Evolutionary conservation across 2,329 filamentous ascomycete genomes (phyloP).

Genomic region (Grosmannia serpens): DNA sequence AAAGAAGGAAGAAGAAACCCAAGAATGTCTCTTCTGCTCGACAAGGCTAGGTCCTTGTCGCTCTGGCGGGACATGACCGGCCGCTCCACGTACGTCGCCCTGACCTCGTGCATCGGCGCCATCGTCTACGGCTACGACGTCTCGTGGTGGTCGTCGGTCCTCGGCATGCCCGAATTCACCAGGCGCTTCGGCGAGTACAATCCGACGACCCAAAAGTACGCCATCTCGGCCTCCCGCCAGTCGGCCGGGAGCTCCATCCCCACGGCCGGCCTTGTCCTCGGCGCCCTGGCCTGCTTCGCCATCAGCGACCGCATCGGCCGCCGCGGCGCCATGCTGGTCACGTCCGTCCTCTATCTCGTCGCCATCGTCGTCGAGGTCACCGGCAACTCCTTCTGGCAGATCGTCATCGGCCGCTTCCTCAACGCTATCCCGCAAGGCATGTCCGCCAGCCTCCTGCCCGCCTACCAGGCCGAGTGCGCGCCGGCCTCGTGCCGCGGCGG

Average conservation of each 20-base stretch:
- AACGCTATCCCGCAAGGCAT: conserved; percentile 5
- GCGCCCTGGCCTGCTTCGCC: background rate
- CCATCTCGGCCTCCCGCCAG: conserved; percentile 3
- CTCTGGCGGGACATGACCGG: conserved; percentile 5
- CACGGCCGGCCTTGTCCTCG: conserved; percentile 1
- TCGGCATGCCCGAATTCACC: conserved; percentile 4
- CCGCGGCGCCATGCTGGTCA: conserved; percentile 2
- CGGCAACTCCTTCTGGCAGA: conserved; percentile 2
- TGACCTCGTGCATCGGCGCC: conserved; percentile 3
- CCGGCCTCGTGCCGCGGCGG: conserved; percentile 1
- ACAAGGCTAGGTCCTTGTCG: background rate
- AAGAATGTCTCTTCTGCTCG: background rate
- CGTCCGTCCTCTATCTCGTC: conserved; percentile 2
- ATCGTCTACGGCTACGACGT: conserved; percentile 5
- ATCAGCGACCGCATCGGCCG: conserved; percentile 5
- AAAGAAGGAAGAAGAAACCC: background rate
- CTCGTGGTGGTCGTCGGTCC: conserved; percentile 4
- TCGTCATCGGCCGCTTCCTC: conserved; percentile 3
- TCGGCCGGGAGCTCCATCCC: conserved; percentile 2
- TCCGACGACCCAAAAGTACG: background rate
- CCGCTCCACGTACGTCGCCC: conserved; percentile 1
- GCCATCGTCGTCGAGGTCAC: conserved; percentile 3
- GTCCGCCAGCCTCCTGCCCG: conserved; percentile 3
- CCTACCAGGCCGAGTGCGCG: conserved; percentile 4
- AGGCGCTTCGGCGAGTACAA: conserved; percentile 3